Evolutionary conservation across 1,284 basidiomycete species (phyloP).

Genomic region (Cutaneotrichosporon cavernicola): DNA sequence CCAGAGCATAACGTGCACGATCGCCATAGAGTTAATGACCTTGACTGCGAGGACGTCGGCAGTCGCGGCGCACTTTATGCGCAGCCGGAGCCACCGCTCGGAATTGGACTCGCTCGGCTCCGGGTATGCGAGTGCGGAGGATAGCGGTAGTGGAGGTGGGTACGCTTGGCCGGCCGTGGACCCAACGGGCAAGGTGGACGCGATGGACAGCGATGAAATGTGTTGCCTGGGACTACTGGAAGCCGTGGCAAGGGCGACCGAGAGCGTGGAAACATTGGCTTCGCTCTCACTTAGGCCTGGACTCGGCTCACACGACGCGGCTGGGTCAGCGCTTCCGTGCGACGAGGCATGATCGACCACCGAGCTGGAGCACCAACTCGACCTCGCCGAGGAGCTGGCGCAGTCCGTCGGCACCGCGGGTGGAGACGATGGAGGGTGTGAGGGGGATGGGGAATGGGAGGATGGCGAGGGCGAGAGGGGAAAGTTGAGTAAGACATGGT

Average conservation of each 20-base stretch:
- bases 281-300: background rate
- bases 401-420: background rate
- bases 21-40: background rate
- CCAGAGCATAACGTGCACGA: background rate
- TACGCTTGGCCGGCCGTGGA: background rate
- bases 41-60: background rate
- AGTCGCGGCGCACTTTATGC: background rate
- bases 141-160: background rate
- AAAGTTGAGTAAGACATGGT: background rate
- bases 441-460: too few relatives aligned
- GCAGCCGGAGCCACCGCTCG: conserved; percentile 1
- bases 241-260: background rate
- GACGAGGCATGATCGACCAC: background rate
- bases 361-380: background rate
- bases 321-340: background rate
- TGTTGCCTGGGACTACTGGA: background rate
- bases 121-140: background rate
- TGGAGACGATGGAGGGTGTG: background rate
- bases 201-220: background rate
- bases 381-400: background rate
- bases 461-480: too few relatives aligned
- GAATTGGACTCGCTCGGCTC: conserved; percentile 1
- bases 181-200: background rate
- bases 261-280: background rate
- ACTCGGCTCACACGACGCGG: background rate